phyloP scores from a whole-genome alignment of 768 basidiomycete species.

The Termitomyces sp. region DNA sequence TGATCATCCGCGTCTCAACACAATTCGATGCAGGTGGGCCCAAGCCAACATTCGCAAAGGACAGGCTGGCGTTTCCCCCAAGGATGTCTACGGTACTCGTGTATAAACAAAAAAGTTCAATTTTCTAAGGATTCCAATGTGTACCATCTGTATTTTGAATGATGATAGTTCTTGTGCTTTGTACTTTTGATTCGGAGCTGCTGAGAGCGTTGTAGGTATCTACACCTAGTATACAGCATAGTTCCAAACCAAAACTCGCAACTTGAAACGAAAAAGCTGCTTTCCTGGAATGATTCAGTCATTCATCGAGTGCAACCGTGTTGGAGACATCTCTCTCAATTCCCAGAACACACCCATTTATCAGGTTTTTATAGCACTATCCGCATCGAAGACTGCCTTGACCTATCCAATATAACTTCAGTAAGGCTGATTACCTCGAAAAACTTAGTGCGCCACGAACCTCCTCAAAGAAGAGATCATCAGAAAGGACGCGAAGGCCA shows the following conservation, averaged over 20 bases:
- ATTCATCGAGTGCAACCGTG: too few species aligned
- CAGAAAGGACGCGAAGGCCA: slow-evolving; percentile 52
- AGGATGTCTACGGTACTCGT: slow-evolving; percentile 76
- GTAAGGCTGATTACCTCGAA: neutral
- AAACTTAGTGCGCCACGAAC: slow-evolving; percentile 26
- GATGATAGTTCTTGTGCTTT: neutral
- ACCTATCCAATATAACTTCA: slow-evolving; percentile 10
- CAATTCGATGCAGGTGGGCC: slow-evolving; percentile 59
- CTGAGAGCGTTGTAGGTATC: neutral
- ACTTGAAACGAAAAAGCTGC: neutral
- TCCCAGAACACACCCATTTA: neutral
- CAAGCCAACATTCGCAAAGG: slow-evolving; percentile 83
- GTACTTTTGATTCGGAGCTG: neutral
- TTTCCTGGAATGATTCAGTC: neutral
- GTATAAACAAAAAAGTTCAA: slow-evolving; percentile 21
- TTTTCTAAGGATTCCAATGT: neutral
- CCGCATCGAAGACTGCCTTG: slow-evolving; percentile 16
- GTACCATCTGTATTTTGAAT: neutral
- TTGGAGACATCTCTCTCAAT: neutral
- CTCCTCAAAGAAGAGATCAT: slow-evolving; percentile 49
- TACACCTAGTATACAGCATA: neutral
- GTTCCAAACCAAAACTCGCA: neutral
- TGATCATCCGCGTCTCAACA: slow-evolving; percentile 1
- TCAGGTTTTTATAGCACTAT: neutral
- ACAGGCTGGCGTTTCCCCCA: slow-evolving; percentile 67